Evolutionary conservation across 805 yeast species (phyloP).

Genomic region (Wickerhamiella galacta): DNA sequence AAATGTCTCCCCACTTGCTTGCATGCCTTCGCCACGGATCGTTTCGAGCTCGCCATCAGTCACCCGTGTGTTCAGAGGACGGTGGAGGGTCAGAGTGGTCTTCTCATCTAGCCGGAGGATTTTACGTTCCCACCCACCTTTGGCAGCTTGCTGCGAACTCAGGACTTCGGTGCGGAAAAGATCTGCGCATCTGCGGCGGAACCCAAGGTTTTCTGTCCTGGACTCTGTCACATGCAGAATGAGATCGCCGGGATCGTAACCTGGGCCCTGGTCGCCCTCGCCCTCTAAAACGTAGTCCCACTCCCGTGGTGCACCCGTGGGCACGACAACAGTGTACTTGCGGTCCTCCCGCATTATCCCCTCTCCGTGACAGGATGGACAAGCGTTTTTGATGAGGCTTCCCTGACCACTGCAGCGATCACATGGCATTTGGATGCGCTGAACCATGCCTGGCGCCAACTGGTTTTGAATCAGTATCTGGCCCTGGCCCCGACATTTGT

Average conservation of each 20-base stretch:
- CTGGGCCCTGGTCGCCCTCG: conserved; percentile 76
- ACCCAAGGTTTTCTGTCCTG: conserved; percentile 47
- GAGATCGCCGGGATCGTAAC: conserved; percentile 67
- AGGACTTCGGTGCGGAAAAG: conserved; percentile 71
- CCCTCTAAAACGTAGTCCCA: conserved; percentile 44
- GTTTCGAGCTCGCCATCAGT: conserved; percentile 56
- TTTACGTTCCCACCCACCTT: conserved; percentile 66
- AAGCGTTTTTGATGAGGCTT: conserved; percentile 40
- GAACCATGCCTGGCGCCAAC: conserved; percentile 81
- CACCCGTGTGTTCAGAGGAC: conserved; percentile 38
- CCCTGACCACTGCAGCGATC: conserved; percentile 73
- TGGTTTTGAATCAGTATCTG: conserved; percentile 47
- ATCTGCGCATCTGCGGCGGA: conserved; percentile 57
- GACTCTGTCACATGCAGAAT: conserved; percentile 44
- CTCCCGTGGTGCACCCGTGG: conserved; percentile 54
- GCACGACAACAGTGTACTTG: conserved; percentile 41
- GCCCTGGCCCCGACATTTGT: conserved; percentile 63
- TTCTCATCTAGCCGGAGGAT: conserved; percentile 51
- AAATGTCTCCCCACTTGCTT: conserved; percentile 32
- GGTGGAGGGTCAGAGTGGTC: conserved; percentile 31
- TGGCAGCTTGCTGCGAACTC: conserved; percentile 49
- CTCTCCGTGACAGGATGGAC: conserved; percentile 54
- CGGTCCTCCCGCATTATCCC: conserved; percentile 44
- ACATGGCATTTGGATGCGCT: conserved; percentile 66
- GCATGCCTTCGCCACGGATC: conserved; percentile 75